Percentiles rank a stretch among this genome's conserved stretches.
Evolutionary conservation across 2,329 filamentous ascomycete species (phyloP).

Genomic region (Helicocarpus griseus): DNA sequence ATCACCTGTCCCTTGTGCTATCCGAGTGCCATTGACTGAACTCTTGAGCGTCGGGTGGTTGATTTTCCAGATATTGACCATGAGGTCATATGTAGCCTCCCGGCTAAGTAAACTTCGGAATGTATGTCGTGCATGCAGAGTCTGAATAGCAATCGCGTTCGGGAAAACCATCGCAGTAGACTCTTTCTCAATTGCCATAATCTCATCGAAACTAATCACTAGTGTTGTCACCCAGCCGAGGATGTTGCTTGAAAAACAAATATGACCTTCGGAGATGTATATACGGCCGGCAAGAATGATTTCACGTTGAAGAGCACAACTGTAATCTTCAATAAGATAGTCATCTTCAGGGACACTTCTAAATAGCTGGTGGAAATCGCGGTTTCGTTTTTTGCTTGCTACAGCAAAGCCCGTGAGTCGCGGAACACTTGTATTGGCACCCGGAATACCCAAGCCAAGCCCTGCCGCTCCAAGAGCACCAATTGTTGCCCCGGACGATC

Average conservation of each 20-base stretch:
- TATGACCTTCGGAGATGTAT: constrained; percentile 92
- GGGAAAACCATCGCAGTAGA: constrained; percentile 93
- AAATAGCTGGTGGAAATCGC: constrained; percentile 88
- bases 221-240: constrained; percentile 95
- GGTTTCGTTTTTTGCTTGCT: constrained; percentile 89
- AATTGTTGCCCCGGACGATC: constrained; percentile 68
- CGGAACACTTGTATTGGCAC: constrained; percentile 49
- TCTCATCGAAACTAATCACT: constrained; percentile 96
- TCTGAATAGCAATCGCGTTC: constrained; percentile 94
- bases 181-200: constrained; percentile 93
- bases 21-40: constrained; percentile 75
- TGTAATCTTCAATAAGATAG: constrained; percentile 97
- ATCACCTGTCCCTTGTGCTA: constrained; percentile 74
- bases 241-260: constrained; percentile 99
- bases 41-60: constrained; percentile 87
- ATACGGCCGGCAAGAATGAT: constrained; percentile 88
- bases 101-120: constrained; percentile 92
- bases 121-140: constrained; percentile 85
- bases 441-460: constrained; percentile 57
- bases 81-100: constrained; percentile 92
- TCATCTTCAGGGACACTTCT: constrained; percentile 96
- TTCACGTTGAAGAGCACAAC: constrained; percentile 88
- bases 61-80: constrained; percentile 97
- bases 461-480: constrained; percentile 64
- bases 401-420: constrained; percentile 92